Base-by-base conservation (phyloP, 345 rosid genomes). In the Eucalyptus marginata region DNA sequence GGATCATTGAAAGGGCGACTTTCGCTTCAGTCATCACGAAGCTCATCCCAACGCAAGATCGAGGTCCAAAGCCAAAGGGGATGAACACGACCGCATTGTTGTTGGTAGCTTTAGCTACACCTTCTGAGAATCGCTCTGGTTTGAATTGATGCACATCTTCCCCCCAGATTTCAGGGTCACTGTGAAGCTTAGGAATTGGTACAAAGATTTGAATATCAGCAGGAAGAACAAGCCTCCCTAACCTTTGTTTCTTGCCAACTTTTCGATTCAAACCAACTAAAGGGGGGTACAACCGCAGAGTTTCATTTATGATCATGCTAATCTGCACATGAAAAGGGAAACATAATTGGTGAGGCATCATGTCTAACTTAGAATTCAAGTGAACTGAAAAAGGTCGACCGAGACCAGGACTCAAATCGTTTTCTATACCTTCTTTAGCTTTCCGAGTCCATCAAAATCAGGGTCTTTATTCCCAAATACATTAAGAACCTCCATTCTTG, bases 1-100 rank as follows among this genome's bases (percentile, higher is more conserved):
- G 92, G 56, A 94, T 93, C 94, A 94, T 92, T 6, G 93, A 90
- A 13, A 94, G 89, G 5, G 91, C 91, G 52, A 90, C 87, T 91
- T 93, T 93, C 3, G 88, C 83, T 88, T 94, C 94, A 4, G 89
- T 31, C 5, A 64, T 85, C 10, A 94, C 92, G 50, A 94, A 92
- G 90, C 89, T 91, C 86, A 86, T 79, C 12, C 95, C 93, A 10
- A 88, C 94, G 51, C 94, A 93, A 68, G 24, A 90, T 79, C 93
- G 86, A 27, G 89, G 92, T 79, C 95, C 95, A 49, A 90, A 49
- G 20, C 93, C 89, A 16, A 93, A 93, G 4, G 95, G 92, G 43
- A 93, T 10, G 89, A 89, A 93, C 7, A 88, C 89, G 7, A 89
- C 83, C 2, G 80, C 31, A 24, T 92, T 91, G 43, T 87, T 88